Percentiles rank a stretch among this genome's conserved stretches.
phyloP scores from a whole-genome alignment of 1,139 yeast genomes.

The Groenewaldozyma auringiensis region DNA sequence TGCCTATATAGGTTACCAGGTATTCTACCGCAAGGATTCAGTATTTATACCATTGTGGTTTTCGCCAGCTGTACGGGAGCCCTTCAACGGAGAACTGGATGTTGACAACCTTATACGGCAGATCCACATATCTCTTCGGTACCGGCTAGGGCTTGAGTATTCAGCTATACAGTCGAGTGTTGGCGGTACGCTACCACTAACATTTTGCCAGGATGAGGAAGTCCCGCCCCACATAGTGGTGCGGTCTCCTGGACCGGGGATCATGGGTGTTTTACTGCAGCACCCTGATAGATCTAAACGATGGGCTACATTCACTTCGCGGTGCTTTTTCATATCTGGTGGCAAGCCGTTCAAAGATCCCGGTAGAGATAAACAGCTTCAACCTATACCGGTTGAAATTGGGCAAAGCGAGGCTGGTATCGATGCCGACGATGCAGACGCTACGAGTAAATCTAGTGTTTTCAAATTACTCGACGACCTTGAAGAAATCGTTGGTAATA shows the following conservation, averaged over 20 bases:
- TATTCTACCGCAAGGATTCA: slow-evolving; percentile 13
- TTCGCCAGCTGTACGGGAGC: slow-evolving; percentile 15
- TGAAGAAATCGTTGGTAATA: neutral
- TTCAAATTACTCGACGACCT: neutral
- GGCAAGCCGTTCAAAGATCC: neutral
- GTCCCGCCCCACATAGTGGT: slow-evolving; percentile 12
- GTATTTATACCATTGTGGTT: slow-evolving; percentile 21
- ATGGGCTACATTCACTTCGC: slow-evolving; percentile 12
- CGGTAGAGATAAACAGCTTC: slow-evolving; percentile 17
- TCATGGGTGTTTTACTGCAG: slow-evolving; percentile 16
- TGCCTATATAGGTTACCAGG: slow-evolving; percentile 18
- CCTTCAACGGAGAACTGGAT: slow-evolving; percentile 17
- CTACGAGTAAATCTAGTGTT: neutral
- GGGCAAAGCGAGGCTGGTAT: neutral
- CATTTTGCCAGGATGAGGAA: slow-evolving; percentile 7
- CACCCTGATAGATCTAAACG: slow-evolving; percentile 12
- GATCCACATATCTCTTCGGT: slow-evolving; percentile 14
- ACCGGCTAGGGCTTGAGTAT: slow-evolving; percentile 20
- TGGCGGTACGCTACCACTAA: neutral
- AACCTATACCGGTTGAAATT: slow-evolving; percentile 14
- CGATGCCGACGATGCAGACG: slow-evolving; percentile 2
- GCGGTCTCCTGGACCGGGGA: slow-evolving; percentile 20
- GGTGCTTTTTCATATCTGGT: slow-evolving; percentile 14
- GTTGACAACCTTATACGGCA: slow-evolving; percentile 13
- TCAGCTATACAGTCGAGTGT: slow-evolving; percentile 12